Percentiles rank a stretch among this genome's conserved stretches.
These are phyloP conservation scores for Diaporthe vexans DNA, from an alignment of 2,329 filamentous ascomycete genomes.

Conservation along the genomic window DNA sequence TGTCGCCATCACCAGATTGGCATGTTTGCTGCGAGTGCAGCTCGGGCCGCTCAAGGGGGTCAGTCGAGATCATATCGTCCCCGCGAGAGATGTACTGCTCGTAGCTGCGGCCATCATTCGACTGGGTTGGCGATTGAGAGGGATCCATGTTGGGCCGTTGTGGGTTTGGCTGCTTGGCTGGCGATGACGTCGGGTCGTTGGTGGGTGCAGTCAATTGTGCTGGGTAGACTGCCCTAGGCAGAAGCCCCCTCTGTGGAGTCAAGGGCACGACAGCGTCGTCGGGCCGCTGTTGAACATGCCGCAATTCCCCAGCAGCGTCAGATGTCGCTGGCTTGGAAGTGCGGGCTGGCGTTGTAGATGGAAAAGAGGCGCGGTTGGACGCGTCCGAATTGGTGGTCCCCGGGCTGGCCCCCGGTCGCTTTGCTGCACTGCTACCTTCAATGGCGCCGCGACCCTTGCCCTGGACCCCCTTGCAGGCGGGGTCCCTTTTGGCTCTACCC, in stretches of 20 bases:
- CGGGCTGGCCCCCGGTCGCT: background rate
- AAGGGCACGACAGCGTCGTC: background rate
- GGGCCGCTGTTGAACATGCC: background rate
- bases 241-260: background rate
- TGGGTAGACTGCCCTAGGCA: background rate
- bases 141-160: conserved; percentile 55
- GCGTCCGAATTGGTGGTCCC: conserved; percentile 22
- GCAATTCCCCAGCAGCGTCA: background rate
- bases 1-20: conserved; percentile 44
- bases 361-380: conserved; percentile 38
- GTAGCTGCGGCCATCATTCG: conserved; percentile 70
- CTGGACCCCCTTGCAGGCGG: conserved; percentile 36
- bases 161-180: conserved; percentile 12
- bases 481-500: conserved; percentile 22
- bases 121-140: conserved; percentile 69
- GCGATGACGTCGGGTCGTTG: background rate
- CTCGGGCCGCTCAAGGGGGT: conserved; percentile 45
- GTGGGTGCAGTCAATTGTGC: background rate
- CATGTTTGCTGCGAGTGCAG: conserved; percentile 30
- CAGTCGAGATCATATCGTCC: conserved; percentile 45
- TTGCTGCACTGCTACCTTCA: conserved; percentile 11
- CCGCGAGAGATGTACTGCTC: conserved; percentile 54
- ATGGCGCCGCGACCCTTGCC: conserved; percentile 7
- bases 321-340: background rate
- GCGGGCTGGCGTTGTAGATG: background rate